Conservation (phyloP, 1,284 basidiomycete genomes). For the Pseudozyma thailandica region DNA sequence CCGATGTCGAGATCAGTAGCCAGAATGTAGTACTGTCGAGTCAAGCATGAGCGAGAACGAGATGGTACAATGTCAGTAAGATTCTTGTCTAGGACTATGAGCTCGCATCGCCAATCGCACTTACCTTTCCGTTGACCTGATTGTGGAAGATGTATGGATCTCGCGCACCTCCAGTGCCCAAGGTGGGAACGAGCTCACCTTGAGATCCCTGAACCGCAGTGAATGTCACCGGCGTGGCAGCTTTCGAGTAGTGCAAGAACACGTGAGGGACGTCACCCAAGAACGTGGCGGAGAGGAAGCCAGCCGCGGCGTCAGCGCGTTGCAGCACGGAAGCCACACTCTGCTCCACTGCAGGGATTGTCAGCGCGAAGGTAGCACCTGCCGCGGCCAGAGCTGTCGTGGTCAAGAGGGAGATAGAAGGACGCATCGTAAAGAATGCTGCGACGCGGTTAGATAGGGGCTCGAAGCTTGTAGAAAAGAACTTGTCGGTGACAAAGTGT, state of each 20-base stretch:
- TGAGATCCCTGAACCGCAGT: slow-evolving; percentile 17
- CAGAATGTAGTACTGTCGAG: slow-evolving; percentile 23
- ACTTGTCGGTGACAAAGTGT: too few relatives aligned
- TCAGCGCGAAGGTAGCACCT: too few relatives aligned
- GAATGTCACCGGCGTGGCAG: slow-evolving; percentile 21
- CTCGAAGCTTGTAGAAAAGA: too few relatives aligned
- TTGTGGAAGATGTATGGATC: slow-evolving; percentile 30
- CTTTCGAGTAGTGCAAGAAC: slow-evolving; percentile 23
- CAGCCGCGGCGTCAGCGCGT: slow-evolving; percentile 6
- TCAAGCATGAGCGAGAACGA: not conserved
- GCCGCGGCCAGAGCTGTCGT: too few relatives aligned
- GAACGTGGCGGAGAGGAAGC: slow-evolving; percentile 24
- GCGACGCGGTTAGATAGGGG: too few relatives aligned
- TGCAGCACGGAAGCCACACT: too few relatives aligned
- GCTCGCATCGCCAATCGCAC: too few relatives aligned
- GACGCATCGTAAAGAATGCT: too few relatives aligned
- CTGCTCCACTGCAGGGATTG: too few relatives aligned
- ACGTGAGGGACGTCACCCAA: slow-evolving; percentile 26
- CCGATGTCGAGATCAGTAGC: slow-evolving; percentile 28
- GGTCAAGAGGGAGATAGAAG: too few relatives aligned
- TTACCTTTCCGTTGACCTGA: slow-evolving; percentile 20
- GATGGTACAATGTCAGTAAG: slow-evolving; percentile 3
- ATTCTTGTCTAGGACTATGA: too few relatives aligned
- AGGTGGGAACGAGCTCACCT: slow-evolving; percentile 20
- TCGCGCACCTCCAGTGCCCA: slow-evolving; percentile 17